Evolutionary conservation across 2,329 filamentous ascomycete species (phyloP).

Genomic region (Neoscytalidium dimidiatum): DNA sequence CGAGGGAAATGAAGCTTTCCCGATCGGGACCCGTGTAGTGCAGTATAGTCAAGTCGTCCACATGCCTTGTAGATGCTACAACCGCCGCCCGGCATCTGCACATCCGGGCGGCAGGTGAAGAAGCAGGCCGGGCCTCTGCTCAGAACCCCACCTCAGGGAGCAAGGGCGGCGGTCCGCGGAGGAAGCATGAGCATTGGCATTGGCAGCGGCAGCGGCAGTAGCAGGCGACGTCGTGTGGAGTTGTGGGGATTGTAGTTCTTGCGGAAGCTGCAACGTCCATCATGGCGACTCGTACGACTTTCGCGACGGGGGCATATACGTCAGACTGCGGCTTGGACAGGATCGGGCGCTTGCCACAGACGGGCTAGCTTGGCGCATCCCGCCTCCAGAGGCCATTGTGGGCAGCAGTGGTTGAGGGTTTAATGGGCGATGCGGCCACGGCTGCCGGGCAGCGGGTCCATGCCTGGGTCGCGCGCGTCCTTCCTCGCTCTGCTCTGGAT

Average conservation of each 20-base stretch:
- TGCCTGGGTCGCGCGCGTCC: neutral
- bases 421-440: neutral
- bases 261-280: neutral
- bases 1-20: too few relatives aligned
- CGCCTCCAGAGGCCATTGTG: too few relatives aligned
- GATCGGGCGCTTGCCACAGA: neutral
- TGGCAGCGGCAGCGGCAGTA: too few relatives aligned
- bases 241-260: conserved; percentile 1
- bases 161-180: neutral
- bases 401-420: neutral
- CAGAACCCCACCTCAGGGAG: neutral
- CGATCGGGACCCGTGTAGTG: too few relatives aligned
- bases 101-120: neutral
- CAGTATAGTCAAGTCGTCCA: neutral
- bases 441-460: neutral
- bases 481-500: neutral
- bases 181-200: too few relatives aligned
- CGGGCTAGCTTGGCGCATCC: neutral
- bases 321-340: conserved; percentile 3
- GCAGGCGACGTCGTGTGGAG: neutral
- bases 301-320: neutral
- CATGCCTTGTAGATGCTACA: neutral
- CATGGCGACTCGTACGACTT: neutral
- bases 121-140: neutral
- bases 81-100: neutral